Evolutionary conservation across 805 yeast genomes (phyloP).

Genomic region (Pichia gijzeniarum): DNA sequence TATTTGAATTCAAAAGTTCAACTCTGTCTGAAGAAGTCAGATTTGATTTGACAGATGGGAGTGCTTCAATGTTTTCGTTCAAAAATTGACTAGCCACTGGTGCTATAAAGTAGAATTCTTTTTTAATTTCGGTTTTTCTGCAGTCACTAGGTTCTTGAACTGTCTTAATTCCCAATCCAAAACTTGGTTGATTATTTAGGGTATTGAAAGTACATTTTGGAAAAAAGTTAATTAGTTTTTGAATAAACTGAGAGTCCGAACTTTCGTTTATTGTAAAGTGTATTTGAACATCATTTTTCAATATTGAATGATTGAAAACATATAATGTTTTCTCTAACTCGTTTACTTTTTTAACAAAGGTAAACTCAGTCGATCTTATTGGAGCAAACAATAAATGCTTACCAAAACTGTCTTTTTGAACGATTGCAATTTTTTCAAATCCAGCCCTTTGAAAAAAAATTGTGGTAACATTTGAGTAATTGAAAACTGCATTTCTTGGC

Average conservation of each 20-base stretch:
- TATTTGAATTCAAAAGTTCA: no score
- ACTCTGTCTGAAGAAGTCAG: no score
- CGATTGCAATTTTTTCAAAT: slow-evolving; percentile 21
- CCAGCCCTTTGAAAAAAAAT: slow-evolving; percentile 13
- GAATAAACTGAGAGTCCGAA: neutral
- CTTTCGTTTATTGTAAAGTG: slow-evolving; percentile 9
- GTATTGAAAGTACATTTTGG: slow-evolving; percentile 6
- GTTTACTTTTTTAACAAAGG: slow-evolving; percentile 15
- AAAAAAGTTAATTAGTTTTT: slow-evolving; percentile 8
- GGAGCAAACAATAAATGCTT: slow-evolving; percentile 32
- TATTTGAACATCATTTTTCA: slow-evolving; percentile 9
- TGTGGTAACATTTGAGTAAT: slow-evolving; percentile 17
- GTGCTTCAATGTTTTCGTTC: no score
- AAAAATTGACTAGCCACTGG: neutral
- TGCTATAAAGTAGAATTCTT: no score
- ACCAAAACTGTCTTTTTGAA: slow-evolving; percentile 26
- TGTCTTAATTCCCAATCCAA: slow-evolving; percentile 11
- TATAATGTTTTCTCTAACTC: slow-evolving; percentile 6
- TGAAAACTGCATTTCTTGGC: slow-evolving; percentile 17
- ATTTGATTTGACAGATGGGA: no score
- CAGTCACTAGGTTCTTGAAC: neutral
- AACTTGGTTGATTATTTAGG: neutral
- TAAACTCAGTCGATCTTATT: slow-evolving; percentile 25
- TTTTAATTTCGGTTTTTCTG: no score
- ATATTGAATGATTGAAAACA: slow-evolving; percentile 16